phyloP scores from a whole-genome alignment of 305 asterid genomes.

The Solanum aculeatissimum region DNA sequence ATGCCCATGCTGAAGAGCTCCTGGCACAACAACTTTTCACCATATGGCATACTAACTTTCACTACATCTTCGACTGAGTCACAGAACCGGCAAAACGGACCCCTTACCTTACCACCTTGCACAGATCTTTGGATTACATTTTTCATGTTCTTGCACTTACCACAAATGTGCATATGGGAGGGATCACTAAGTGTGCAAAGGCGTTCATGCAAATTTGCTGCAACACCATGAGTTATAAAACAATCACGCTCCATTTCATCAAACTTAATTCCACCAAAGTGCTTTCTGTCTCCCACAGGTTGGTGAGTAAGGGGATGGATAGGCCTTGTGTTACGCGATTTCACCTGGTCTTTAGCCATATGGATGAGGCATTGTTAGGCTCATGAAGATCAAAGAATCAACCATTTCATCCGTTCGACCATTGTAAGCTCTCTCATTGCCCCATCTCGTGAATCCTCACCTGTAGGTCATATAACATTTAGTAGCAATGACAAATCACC shows the following conservation, averaged over 20 bases:
- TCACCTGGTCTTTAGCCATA: slow-evolving; percentile 96
- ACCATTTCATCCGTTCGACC: slow-evolving; percentile 75
- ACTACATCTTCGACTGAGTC: slow-evolving; percentile 68
- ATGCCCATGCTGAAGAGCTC: slow-evolving; percentile 96
- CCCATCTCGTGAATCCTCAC: slow-evolving; percentile 79
- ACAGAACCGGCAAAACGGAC: slow-evolving; percentile 78
- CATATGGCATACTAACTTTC: slow-evolving; percentile 75
- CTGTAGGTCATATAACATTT: slow-evolving; percentile 24
- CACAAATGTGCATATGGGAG: slow-evolving; percentile 76
- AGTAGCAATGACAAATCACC: neutral
- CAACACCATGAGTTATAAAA: slow-evolving; percentile 86
- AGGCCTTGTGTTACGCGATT: slow-evolving; percentile 76
- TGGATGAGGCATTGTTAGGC: slow-evolving; percentile 90
- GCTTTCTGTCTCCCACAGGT: slow-evolving; percentile 93
- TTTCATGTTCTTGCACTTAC: slow-evolving; percentile 67
- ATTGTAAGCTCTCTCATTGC: slow-evolving; percentile 68
- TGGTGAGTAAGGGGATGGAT: slow-evolving; percentile 97
- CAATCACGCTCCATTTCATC: slow-evolving; percentile 98
- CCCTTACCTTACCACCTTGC: slow-evolving; percentile 65
- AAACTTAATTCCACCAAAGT: slow-evolving; percentile 83
- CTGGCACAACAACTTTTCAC: slow-evolving; percentile 79
- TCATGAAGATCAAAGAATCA: slow-evolving; percentile 64
- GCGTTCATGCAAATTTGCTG: slow-evolving; percentile 80
- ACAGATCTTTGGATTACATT: slow-evolving; percentile 66
- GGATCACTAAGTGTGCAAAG: slow-evolving; percentile 90